Conservation (phyloP, 208 protist genomes). For the Acanthamoeba castellanii region DNA sequence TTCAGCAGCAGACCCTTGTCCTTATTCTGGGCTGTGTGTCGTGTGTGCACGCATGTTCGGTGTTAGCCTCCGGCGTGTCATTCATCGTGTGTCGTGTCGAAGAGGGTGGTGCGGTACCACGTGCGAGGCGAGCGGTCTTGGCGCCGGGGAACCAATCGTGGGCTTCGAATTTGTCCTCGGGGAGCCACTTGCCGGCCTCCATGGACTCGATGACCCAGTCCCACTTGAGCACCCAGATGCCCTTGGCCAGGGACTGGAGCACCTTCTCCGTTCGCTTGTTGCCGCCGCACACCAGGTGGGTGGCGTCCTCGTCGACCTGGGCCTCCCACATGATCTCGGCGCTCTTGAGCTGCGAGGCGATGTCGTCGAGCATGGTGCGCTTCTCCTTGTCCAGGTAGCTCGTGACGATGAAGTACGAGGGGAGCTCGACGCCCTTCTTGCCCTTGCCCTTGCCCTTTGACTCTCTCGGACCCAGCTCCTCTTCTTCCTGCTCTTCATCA, state of each 20-base stretch:
- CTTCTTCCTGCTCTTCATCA: too few relatives aligned
- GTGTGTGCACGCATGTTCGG: background rate
- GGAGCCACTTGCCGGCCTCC: constrained; percentile 64
- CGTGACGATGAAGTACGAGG: too few relatives aligned
- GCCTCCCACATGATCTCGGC: constrained; percentile 41
- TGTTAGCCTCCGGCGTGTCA: background rate
- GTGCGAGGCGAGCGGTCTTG: constrained; percentile 6
- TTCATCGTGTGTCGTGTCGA: background rate
- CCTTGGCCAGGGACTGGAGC: constrained; percentile 41
- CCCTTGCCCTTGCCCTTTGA: too few relatives aligned
- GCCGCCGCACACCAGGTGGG: constrained; percentile 17
- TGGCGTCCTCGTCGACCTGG: background rate
- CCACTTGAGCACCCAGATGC: constrained; percentile 52
- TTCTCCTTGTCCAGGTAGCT: too few relatives aligned
- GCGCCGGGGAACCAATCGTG: constrained; percentile 54
- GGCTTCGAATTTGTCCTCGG: constrained; percentile 60
- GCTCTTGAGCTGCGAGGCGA: constrained; percentile 18
- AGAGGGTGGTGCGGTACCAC: constrained; percentile 1
- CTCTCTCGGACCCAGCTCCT: too few relatives aligned
- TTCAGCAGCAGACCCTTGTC: background rate
- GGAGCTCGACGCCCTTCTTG: too few relatives aligned
- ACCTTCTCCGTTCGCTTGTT: constrained; percentile 67
- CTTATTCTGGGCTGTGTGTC: background rate
- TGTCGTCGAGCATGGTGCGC: too few relatives aligned
- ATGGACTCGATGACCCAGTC: constrained; percentile 62